Conservation (phyloP, 257 asterid genomes). For the Penstemon davidsonii region DNA sequence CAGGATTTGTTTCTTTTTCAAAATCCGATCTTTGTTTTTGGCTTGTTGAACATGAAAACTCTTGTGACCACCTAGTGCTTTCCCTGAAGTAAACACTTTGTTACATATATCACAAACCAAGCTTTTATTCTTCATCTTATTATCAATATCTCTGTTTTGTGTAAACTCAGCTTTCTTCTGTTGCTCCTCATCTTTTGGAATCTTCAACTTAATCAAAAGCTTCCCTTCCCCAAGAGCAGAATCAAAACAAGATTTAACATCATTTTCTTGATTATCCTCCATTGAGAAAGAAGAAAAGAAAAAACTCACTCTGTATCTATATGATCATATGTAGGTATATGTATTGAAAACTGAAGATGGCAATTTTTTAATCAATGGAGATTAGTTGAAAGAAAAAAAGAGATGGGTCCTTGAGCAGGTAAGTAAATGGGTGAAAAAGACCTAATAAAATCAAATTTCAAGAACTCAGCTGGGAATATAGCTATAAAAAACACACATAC, state of each 20-base stretch:
- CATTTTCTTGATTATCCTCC: slow-evolving; percentile 29
- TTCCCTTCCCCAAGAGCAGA: slow-evolving; percentile 10
- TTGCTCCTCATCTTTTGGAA: too few species aligned
- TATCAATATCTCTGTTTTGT: not conserved
- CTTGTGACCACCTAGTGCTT: slow-evolving; percentile 84
- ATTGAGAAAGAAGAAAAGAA: slow-evolving; percentile 15
- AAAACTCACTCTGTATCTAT: not conserved
- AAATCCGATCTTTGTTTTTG: not conserved
- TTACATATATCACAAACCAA: slow-evolving; percentile 30
- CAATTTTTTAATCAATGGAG: not conserved
- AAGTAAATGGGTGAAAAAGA: not conserved
- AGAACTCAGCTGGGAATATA: not conserved
- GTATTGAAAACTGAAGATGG: not conserved
- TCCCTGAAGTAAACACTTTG: slow-evolving; percentile 54
- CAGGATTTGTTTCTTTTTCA: slow-evolving; percentile 24
- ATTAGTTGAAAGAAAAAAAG: slow-evolving; percentile 23
- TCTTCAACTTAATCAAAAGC: not conserved
- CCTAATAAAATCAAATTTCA: not conserved
- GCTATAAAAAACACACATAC: not conserved
- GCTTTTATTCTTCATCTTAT: not conserved
- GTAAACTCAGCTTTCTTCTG: too few species aligned
- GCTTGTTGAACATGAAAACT: slow-evolving; percentile 49
- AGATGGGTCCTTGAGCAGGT: not conserved
- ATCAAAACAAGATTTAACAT: slow-evolving; percentile 10
- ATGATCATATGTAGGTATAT: not conserved